Evolutionary conservation across 2,329 filamentous ascomycete genomes (phyloP), one percentile per base, ranked within the genome.

Genomic region (Colletotrichum cordylinicola): DNA sequence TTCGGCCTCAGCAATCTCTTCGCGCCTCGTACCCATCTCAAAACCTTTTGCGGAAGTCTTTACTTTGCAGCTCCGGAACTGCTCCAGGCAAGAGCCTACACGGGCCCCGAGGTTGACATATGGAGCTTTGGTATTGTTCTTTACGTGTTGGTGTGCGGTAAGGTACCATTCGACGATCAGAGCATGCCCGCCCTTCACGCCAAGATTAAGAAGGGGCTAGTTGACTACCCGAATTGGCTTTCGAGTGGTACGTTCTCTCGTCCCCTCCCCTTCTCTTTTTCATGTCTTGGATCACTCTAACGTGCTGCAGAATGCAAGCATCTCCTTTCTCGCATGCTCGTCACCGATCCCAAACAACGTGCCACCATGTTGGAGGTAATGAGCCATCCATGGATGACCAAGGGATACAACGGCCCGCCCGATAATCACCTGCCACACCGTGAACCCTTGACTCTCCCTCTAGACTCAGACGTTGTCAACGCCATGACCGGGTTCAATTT

Each of bases 401-500:
- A 98, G 84, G 96, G 96, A 10, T 98, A 96, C 84, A 94, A 90
- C 81, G 92, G 91, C 3, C 93, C 96, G 10, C 96, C 96, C 1
- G 97, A 98, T 77, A 99, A 98, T 81, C 95, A 94, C 78, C 88
- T 99, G 3, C 96, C 96, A 5, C 85, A 88, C 37, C 93, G 97
- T 65, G 96, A 98, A 80, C 95, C 97, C 3, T 85, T 98, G n/a
- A 91, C 94, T 48, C 87, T 98, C 16, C 96, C 96, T 8, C 87
- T 99, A 12, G 96, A 98, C 81, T 88, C 91, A 2, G 93, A 94
- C 58, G 93, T 98, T 6, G 91, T 99, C 72, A 92, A 95, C 65
- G 96, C 95, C 79, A 99, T 99, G 97, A 98, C 96, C 29, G 97
- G 97, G 4, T 99, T 99, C 84, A 98, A 98, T 84, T 99, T 98